Evolutionary conservation across 495 filamentous ascomycete species (phyloP), one percentile per base, ranked within the genome.

Genomic region (Aspergillus homomorphus): DNA sequence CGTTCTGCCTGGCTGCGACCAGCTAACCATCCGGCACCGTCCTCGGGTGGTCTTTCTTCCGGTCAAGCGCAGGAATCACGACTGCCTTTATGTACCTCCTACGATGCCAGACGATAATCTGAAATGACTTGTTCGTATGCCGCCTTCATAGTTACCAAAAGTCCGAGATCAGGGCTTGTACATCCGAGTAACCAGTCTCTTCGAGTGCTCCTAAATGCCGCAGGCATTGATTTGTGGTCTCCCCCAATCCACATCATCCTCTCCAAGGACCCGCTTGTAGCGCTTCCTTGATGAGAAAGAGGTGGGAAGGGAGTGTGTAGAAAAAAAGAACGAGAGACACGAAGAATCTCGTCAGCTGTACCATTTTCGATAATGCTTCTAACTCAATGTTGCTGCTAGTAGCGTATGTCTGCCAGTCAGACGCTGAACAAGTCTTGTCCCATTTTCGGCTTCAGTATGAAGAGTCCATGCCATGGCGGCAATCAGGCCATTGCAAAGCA

Each of bases 251-350:
- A 21, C 33, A 42, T 15, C 51, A 60, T 77, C 76, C 74, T 78
- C 76, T 76, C 74, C 69, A 73, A 78, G 61, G 68, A 71, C 56
- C 53, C 70, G 69, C 74, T 61, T 77, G 57, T 74, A 78, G 73
- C 69, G 72, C 52, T 60, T 57, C 57, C 65, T 71, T 71, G 67
- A 58, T 78, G 76, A 78, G 76, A 75, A 77, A 63, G 66, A 62
- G 66, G 66, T 59, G 48, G 53, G 58, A 59, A 66, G 45, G 46
- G 58, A 57, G 26, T 49, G 12, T 26, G 53, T 21, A 50, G 57
- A 59, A 46, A 44, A 56, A 45, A 46, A 44, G 58, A 45, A 60
- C 41, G 26, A 26, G 48, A 45, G 53, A 54, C 41, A 56, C 21
- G 24, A 50, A 44, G 54, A 59, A 46, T 59, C 55, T 44, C 54